Evolutionary conservation across 495 filamentous ascomycete species (phyloP), one percentile per base, ranked within the genome.

Genomic region (Penicillium egyptiacum): DNA sequence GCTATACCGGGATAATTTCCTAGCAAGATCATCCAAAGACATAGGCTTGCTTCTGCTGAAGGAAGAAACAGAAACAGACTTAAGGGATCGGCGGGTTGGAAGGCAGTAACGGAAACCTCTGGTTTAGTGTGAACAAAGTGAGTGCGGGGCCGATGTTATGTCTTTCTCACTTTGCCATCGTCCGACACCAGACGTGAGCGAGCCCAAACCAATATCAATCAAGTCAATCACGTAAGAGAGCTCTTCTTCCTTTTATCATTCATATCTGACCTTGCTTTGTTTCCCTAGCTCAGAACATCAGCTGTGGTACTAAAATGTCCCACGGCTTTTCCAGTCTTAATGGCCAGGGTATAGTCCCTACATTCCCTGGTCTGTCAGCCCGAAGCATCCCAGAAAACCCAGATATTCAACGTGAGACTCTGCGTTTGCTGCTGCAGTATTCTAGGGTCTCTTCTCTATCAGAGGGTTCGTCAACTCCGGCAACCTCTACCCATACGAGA

Each of bases 301-400:
- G 23, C 9, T 12, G 31, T n/a, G 20, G 10, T 4, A 5, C 23
- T 20, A 39, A 19, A n/a, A 52, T 52, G 50, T 20, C 50, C 20
- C 35, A 28, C 22, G 12, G 35, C 22, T 40, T 28, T 9, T 25
- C 49, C 10, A 41, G 37, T 14, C 1, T 28, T 23, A 52, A 41
- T 20, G 50, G 35, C 35, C 23, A 28, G 23, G n/a, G 17, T 48
- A 48, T 48, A 48, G 4, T 41, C n/a, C 50, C 50, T 41, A 11
- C 35, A 41, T 52, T 52, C 50, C 50, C 35, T 52, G 50, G 50
- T 16, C 35, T 52, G 25, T 40, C 50, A 41, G 50, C 50, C 8
- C 16, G 23, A 28, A 52, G 50, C 10, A 52, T 52, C n/a, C 50
- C 50, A 1, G 50, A 52, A 41, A 30, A 52, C n/a, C 50, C 50